A percentile compares a stretch with the other conserved stretches of the same genome.
phyloP scores from a whole-genome alignment of 108 stramenopile genomes.

The Skeletonema costatum region DNA sequence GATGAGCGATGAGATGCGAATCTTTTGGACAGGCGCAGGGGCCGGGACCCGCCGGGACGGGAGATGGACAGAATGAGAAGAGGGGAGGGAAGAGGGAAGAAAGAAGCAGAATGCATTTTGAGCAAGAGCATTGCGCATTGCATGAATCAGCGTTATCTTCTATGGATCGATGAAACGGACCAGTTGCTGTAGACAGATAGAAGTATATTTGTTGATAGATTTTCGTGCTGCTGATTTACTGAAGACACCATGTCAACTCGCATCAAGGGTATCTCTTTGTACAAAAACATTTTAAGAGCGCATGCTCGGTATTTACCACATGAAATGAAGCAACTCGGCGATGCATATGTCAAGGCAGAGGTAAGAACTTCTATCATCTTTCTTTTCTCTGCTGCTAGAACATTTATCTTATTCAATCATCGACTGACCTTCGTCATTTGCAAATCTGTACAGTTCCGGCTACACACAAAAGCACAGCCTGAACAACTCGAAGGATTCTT shows the following conservation, averaged over 20 bases:
- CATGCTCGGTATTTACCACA: not conserved
- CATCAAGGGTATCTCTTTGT: not conserved
- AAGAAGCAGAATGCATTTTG: too few relatives aligned
- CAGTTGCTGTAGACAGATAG: too few relatives aligned
- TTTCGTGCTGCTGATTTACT: too few relatives aligned
- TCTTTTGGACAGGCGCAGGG: too few relatives aligned
- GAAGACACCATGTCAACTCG: not conserved
- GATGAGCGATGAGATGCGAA: too few relatives aligned
- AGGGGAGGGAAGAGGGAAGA: too few relatives aligned
- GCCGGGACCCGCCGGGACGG: too few relatives aligned
- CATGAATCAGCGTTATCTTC: too few relatives aligned
- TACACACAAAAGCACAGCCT: not conserved
- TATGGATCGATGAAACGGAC: too few relatives aligned
- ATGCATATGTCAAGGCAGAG: conserved; percentile 1
- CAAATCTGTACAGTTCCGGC: not conserved
- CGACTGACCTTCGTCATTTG: not conserved
- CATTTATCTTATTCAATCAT: not conserved
- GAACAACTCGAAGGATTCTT: not conserved
- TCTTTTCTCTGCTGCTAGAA: not conserved
- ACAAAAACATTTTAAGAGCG: not conserved
- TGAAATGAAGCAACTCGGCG: not conserved
- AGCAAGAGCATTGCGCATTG: too few relatives aligned
- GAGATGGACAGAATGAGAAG: too few relatives aligned
- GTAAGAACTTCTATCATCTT: not conserved
- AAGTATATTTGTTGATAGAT: too few relatives aligned